Evolutionary conservation across 2,329 filamentous ascomycete genomes (phyloP).

Genomic region (Nannizzia gypsea): DNA sequence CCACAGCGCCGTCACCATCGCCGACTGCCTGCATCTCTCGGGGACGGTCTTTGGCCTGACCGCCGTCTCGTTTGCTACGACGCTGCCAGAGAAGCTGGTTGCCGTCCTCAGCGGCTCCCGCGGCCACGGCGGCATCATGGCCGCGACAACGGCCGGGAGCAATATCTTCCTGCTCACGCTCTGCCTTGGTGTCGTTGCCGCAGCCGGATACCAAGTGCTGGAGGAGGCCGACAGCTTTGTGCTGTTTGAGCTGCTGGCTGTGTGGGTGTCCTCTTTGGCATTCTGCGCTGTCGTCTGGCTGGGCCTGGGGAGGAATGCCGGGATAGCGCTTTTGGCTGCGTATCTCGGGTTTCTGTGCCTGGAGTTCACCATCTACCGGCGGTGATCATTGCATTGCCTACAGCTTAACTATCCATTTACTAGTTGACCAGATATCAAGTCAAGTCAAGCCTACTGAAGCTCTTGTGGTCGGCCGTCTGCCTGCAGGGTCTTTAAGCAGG

Average conservation of each 20-base stretch:
- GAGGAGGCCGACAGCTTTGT: background rate
- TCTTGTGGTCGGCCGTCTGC: no score
- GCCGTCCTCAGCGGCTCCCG: conserved; percentile 38
- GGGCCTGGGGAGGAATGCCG: background rate
- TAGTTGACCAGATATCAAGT: no score
- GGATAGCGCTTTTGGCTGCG: background rate
- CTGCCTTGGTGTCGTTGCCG: conserved; percentile 16
- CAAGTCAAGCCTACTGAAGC: no score
- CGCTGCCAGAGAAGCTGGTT: conserved; percentile 43
- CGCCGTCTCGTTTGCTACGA: conserved; percentile 42
- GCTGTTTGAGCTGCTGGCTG: background rate
- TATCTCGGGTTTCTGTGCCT: background rate
- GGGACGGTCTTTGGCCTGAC: conserved; percentile 38
- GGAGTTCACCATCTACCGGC: background rate
- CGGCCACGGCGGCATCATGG: conserved; percentile 40
- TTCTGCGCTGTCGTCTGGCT: background rate
- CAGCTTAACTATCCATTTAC: no score
- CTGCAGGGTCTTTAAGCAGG: no score
- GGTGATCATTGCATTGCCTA: no score
- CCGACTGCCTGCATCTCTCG: conserved; percentile 33
- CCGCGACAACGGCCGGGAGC: conserved; percentile 43
- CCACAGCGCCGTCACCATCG: conserved; percentile 33
- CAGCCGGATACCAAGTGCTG: background rate
- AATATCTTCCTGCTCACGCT: conserved; percentile 45
- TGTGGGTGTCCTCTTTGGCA: background rate